phyloP scores from a whole-genome alignment of 345 rosid species.

The Citropsis articulata region DNA sequence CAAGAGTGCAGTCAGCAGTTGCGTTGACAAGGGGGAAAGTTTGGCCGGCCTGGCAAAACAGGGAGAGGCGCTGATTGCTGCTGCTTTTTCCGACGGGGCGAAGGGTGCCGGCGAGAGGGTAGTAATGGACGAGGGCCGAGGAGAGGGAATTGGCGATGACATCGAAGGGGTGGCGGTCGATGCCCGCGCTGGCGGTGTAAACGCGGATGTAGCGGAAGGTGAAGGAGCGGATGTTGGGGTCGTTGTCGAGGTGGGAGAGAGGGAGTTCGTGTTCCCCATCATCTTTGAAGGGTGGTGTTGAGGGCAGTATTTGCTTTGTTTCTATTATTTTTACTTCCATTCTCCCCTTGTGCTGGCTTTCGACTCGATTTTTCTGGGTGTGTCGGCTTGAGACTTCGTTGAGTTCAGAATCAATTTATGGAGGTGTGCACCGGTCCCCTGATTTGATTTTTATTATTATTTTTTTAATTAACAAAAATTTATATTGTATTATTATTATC shows the following conservation, averaged over 20 bases:
- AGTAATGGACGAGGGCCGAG: slow-evolving; percentile 54
- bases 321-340: slow-evolving; percentile 50
- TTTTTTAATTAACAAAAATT: too few species aligned
- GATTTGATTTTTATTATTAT: too few species aligned
- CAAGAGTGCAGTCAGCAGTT: slow-evolving; percentile 50
- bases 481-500: too few species aligned
- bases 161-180: slow-evolving; percentile 24
- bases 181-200: slow-evolving; percentile 34
- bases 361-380: too few species aligned
- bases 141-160: slow-evolving; percentile 54
- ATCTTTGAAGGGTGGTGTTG: slow-evolving; percentile 39
- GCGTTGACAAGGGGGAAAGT: slow-evolving; percentile 59
- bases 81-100: slow-evolving; percentile 12
- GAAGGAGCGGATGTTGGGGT: slow-evolving; percentile 51
- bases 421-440: too few species aligned
- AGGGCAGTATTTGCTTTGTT: slow-evolving; percentile 47
- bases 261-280: slow-evolving; percentile 53
- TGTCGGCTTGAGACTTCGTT: too few species aligned
- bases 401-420: too few species aligned
- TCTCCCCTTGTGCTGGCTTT: not conserved
- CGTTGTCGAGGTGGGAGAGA: slow-evolving; percentile 73
- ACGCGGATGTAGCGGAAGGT: slow-evolving; percentile 80
- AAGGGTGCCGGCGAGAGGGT: slow-evolving; percentile 62
- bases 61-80: slow-evolving; percentile 35
- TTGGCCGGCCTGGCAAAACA: slow-evolving; percentile 43